phyloP scores from a whole-genome alignment of 345 rosid genomes.

The Toxicodendron radicans region DNA sequence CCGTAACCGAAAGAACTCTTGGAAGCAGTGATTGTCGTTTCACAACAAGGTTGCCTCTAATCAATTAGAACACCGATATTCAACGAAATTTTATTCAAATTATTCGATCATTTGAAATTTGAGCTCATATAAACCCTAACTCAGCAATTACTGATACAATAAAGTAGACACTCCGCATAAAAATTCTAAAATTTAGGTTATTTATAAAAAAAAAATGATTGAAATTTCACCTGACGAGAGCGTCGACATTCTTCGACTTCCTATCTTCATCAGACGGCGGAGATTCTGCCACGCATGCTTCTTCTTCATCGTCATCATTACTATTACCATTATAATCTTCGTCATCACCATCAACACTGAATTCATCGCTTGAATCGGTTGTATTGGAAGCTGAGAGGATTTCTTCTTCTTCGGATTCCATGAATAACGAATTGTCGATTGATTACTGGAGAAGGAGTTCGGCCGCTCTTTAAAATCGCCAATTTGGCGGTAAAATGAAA shows the following conservation, averaged over 20 bases:
- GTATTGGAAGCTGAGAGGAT: conserved; percentile 45
- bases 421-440: conserved; percentile 1
- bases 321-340: conserved; percentile 29
- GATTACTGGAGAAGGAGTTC: neutral
- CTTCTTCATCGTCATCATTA: conserved; percentile 26
- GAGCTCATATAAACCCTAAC: conserved; percentile 6
- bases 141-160: neutral
- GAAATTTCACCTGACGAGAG: conserved; percentile 68
- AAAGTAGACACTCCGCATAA: neutral
- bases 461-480: neutral
- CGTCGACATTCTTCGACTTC: conserved; percentile 87
- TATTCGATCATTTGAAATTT: neutral
- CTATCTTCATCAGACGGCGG: conserved; percentile 54
- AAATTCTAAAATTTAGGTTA: neutral
- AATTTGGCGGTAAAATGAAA: conserved; percentile 28
- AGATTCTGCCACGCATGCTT: conserved; percentile 28
- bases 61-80: conserved; percentile 12
- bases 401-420: conserved; percentile 44
- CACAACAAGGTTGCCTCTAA: conserved; percentile 85
- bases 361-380: conserved; percentile 53
- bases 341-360: conserved; percentile 30
- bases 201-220: neutral
- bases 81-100: neutral
- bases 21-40: conserved; percentile 83
- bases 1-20: conserved; percentile 76